Evolutionary conservation across 805 yeast genomes (phyloP).

Genomic region (Monosporozyma siamensis): DNA sequence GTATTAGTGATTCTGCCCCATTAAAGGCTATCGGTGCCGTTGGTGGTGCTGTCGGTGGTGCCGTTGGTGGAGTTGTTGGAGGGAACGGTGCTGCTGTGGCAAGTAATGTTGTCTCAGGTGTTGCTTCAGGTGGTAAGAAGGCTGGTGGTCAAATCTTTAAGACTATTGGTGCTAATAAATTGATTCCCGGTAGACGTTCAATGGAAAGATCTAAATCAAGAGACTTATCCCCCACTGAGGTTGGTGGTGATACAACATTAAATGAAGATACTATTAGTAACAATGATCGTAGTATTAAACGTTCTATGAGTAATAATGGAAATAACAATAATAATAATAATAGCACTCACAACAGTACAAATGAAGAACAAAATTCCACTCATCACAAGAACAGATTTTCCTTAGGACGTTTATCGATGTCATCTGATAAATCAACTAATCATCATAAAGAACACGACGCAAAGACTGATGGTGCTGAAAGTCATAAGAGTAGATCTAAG

Average conservation of each 20-base stretch:
- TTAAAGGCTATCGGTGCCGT: conserved; percentile 36
- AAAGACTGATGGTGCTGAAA: background rate
- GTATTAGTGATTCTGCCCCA: conserved; percentile 36
- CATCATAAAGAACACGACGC: background rate
- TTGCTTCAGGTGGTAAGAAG: conserved; percentile 38
- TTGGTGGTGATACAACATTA: conserved; percentile 19
- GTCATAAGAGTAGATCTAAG: background rate
- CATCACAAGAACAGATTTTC: background rate
- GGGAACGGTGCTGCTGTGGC: conserved; percentile 33
- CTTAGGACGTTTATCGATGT: background rate
- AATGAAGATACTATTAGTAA: conserved; percentile 43
- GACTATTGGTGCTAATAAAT: conserved; percentile 26
- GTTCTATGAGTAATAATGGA: background rate
- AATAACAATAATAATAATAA: background rate
- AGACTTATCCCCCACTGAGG: background rate
- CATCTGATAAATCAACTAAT: background rate
- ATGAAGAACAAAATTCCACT: background rate
- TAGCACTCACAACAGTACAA: background rate
- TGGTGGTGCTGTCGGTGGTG: conserved; percentile 34
- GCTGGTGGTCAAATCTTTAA: conserved; percentile 39
- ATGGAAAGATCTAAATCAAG: conserved; percentile 2
- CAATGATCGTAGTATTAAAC: background rate
- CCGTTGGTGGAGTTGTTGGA: conserved; percentile 32
- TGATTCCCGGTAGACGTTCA: conserved; percentile 7
- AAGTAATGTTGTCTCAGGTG: conserved; percentile 32